Evolutionary conservation across 2,329 filamentous ascomycete genomes (phyloP), one percentile per base, ranked within the genome.

Genomic region (Monilinia aucupariae): DNA sequence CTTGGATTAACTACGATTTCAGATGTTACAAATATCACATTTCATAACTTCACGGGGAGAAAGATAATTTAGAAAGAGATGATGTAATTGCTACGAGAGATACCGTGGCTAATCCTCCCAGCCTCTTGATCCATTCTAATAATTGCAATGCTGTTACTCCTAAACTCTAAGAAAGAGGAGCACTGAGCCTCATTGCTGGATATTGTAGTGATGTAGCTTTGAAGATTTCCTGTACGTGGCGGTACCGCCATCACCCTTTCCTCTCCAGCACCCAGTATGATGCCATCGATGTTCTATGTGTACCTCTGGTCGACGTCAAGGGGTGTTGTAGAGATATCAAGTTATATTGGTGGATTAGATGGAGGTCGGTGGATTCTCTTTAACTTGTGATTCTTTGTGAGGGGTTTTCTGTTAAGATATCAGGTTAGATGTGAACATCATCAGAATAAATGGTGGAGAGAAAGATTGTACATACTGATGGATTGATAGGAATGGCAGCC

Each of bases 141-240:
- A 7, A 22, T 4, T 6, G 22, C 3, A 8, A 48, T 22, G 8
- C 4, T 39, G 13, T 39, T 12, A 15, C 12, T 15, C 3, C 4
- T 39, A 3, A 30, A 30, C 27, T 90, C 73, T 96, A 89, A 13
- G 93, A 93, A 37, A 99, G 85, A 2, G 94, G 99, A 72, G 94
- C 94, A 59, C 92, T 96, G 78, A 99, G 99, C 94, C 99, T 99
- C 94, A 99, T 99, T 53, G 99, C 94, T 80, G 99, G 94, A 85
- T 99, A 99, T 79, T 97, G 92, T 68, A 90, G 89, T 30, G 94
- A 94, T 22, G 94, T 99, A 43, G 92, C 90, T 69, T 94, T 90
- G 89, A 99, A 99, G 73, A 99, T 97, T 75, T 97, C 91, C 79
- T 99, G 94, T 6, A 99, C 94, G 74, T 99, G 94, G 71, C 94